Evolutionary conservation across 2,329 filamentous ascomycete genomes (phyloP).

Genomic region (Pyrenophora seminiperda): DNA sequence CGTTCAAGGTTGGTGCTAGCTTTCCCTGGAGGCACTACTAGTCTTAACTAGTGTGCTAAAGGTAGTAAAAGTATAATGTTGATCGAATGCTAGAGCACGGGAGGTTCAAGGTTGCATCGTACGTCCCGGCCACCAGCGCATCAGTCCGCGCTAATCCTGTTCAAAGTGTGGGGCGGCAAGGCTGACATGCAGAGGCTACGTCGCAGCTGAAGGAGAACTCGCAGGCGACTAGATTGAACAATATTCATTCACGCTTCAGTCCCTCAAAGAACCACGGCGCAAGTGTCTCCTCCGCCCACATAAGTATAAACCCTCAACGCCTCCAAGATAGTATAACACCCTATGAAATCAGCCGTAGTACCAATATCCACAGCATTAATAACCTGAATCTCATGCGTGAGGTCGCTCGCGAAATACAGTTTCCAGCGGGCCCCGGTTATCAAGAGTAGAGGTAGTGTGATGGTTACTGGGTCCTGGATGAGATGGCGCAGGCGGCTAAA

Average conservation of each 20-base stretch:
- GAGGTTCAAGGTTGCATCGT: no score
- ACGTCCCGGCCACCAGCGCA: no score
- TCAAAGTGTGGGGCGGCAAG: no score
- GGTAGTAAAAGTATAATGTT: no score
- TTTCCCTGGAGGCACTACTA: no score
- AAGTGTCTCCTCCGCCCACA: conserved; percentile 21
- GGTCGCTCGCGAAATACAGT: conserved; percentile 24
- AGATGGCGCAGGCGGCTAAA: conserved; percentile 24
- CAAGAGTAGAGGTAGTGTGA: conserved; percentile 24
- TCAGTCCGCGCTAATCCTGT: no score
- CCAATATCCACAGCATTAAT: conserved; percentile 27
- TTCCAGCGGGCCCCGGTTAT: conserved; percentile 21
- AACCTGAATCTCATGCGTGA: conserved; percentile 22
- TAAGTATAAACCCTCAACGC: conserved; percentile 21
- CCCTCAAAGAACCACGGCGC: conserved; percentile 17
- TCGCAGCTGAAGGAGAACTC: no score
- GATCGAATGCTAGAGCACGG: no score
- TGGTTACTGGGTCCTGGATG: conserved; percentile 19
- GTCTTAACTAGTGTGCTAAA: no score
- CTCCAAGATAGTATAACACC: conserved; percentile 25
- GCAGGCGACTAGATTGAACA: no score
- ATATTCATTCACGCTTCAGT: conserved; percentile 14
- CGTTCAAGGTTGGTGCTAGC: no score
- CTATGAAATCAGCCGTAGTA: conserved; percentile 27
- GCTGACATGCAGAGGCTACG: no score